These are phyloP conservation scores for Tetrahymena malaccensis DNA, from an alignment of 73 alveolate species.

Conservation along the genomic window DNA sequence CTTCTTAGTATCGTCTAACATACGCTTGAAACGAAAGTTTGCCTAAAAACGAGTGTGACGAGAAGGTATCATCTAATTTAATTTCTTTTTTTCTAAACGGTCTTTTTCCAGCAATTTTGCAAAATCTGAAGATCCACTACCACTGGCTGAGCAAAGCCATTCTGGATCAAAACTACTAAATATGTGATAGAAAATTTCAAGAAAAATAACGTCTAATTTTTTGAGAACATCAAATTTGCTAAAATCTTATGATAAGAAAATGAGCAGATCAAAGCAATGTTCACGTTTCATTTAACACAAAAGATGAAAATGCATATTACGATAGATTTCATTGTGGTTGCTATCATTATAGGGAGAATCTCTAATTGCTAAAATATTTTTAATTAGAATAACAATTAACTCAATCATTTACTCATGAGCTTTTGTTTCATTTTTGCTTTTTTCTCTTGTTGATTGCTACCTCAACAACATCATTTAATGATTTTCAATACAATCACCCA, in stretches of 20 bases:
- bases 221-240: constrained; percentile 25
- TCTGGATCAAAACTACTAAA: constrained; percentile 61
- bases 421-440: constrained; percentile 31
- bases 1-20: neutral
- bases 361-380: constrained; percentile 54
- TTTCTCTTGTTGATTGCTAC: neutral
- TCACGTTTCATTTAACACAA: neutral
- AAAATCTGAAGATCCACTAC: neutral
- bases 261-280: constrained; percentile 16
- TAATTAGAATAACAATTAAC: constrained; percentile 51
- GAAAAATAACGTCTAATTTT: constrained; percentile 48
- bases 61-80: neutral
- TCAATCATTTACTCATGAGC: constrained; percentile 69
- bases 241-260: constrained; percentile 61
- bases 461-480: neutral
- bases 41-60: constrained; percentile 42
- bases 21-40: constrained; percentile 6
- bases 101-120: neutral
- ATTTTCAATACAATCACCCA: constrained; percentile 54
- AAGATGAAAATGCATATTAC: constrained; percentile 4
- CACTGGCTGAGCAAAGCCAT: constrained; percentile 24
- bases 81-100: neutral
- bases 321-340: neutral
- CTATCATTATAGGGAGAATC: constrained; percentile 33
- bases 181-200: constrained; percentile 52